A percentile compares a stretch with the other conserved stretches of the same genome.
These are phyloP conservation scores for Lolium rigidum DNA, from an alignment of 176 grass and related monocot species.

Conservation along the genomic window DNA sequence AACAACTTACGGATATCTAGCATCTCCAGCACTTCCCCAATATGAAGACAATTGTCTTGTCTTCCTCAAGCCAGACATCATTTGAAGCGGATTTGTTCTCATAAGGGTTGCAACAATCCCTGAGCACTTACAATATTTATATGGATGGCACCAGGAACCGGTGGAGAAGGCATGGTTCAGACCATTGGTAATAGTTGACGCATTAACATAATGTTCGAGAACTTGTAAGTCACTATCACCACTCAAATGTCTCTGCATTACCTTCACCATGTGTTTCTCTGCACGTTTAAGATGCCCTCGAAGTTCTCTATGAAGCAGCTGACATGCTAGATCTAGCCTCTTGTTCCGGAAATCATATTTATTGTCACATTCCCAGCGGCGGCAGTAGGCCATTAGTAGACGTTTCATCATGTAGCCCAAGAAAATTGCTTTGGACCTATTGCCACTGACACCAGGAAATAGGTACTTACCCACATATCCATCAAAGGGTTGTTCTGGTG, in stretches of 20 bases:
- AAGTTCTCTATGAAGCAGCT: conserved; percentile 76
- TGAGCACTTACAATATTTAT: conserved; percentile 52
- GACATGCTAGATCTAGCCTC: conserved; percentile 70
- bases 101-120: conserved; percentile 76
- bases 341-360: conserved; percentile 95
- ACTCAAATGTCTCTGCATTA: conserved; percentile 85
- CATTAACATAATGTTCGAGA: conserved; percentile 64
- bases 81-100: conserved; percentile 81
- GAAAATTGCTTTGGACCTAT: conserved; percentile 71
- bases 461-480: conserved; percentile 65
- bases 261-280: conserved; percentile 65
- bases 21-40: conserved; percentile 73
- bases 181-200: conserved; percentile 81
- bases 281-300: conserved; percentile 59
- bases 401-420: conserved; percentile 91
- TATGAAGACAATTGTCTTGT: conserved; percentile 72
- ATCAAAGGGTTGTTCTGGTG: conserved; percentile 74
- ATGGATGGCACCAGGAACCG: conserved; percentile 79
- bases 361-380: conserved; percentile 78
- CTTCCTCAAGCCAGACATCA: conserved; percentile 85
- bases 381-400: conserved; percentile 66
- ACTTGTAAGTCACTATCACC: conserved; percentile 59
- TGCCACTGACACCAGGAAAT: conserved; percentile 62
- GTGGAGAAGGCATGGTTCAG: conserved; percentile 81
- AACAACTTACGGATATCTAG: conserved; percentile 82